Evolutionary conservation across 257 asterid genomes (phyloP).

Genomic region (Primulina tabacum): DNA sequence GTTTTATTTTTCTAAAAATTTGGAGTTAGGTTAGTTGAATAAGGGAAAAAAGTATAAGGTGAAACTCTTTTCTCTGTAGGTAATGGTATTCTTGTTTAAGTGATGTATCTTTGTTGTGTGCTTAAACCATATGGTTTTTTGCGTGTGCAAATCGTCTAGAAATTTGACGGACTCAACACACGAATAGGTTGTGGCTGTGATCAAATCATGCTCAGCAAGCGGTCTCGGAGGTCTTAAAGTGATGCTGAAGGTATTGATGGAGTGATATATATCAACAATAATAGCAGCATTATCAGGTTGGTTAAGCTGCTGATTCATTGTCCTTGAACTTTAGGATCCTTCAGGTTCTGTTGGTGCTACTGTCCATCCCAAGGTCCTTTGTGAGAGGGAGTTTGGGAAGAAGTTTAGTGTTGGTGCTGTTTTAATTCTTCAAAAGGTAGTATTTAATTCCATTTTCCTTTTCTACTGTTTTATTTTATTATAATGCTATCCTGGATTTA

Average conservation of each 20-base stretch:
- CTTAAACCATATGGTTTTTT: slow-evolving; percentile 6
- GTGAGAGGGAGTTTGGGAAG: slow-evolving; percentile 53
- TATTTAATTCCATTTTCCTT: slow-evolving; percentile 18
- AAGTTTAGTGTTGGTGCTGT: slow-evolving; percentile 61
- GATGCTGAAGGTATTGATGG: slow-evolving; percentile 60
- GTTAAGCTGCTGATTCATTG: slow-evolving; percentile 30
- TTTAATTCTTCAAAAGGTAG: slow-evolving; percentile 74
- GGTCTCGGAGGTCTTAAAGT: slow-evolving; percentile 76
- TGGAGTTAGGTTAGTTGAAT: slow-evolving; percentile 10
- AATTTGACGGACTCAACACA: slow-evolving; percentile 7
- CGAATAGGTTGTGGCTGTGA: slow-evolving; percentile 73
- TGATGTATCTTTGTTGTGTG: slow-evolving; percentile 1
- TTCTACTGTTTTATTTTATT: slow-evolving; percentile 5
- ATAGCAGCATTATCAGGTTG: slow-evolving; percentile 1
- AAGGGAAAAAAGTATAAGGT: not conserved
- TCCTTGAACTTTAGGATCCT: slow-evolving; percentile 60
- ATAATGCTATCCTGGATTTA: not conserved
- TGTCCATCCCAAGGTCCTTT: slow-evolving; percentile 74
- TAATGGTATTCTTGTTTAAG: slow-evolving; percentile 1
- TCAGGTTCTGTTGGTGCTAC: slow-evolving; percentile 80
- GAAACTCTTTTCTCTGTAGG: not conserved
- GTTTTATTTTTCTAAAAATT: not conserved
- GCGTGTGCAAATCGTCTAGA: slow-evolving; percentile 1
- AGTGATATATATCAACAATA: not conserved
- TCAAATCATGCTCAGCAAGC: slow-evolving; percentile 71